Evolutionary conservation across 257 asterid genomes (phyloP).

Genomic region (Salvia rosmarinus): DNA sequence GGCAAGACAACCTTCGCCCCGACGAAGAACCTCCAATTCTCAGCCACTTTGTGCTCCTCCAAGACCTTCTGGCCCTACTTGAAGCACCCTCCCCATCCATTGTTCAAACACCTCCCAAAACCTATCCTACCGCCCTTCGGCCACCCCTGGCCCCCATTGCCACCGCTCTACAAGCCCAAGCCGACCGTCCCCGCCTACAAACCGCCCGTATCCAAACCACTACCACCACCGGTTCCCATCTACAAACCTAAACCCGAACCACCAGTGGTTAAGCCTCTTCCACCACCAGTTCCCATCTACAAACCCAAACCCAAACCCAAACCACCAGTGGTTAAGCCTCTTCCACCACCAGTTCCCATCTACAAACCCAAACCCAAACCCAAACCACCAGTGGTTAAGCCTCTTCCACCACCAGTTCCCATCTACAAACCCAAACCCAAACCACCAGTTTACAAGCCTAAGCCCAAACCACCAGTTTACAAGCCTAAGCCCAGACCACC

Average conservation of each 20-base stretch:
- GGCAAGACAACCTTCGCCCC: slow-evolving; percentile 56
- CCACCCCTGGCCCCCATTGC: slow-evolving; percentile 44
- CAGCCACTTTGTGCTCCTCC: slow-evolving; percentile 75
- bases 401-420: slow-evolving; percentile 41
- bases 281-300: slow-evolving; percentile 41
- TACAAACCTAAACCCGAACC: slow-evolving; percentile 40
- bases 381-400: slow-evolving; percentile 31
- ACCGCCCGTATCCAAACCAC: slow-evolving; percentile 16
- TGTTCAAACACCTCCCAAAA: slow-evolving; percentile 45
- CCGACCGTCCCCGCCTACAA: slow-evolving; percentile 22
- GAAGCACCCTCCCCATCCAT: slow-evolving; percentile 56
- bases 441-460: slow-evolving; percentile 8
- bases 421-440: slow-evolving; percentile 36
- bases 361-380: slow-evolving; percentile 34
- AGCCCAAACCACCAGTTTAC: background rate
- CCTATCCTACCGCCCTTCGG: slow-evolving; percentile 39
- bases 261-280: slow-evolving; percentile 34
- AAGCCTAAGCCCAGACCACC: slow-evolving; percentile 15
- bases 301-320: background rate
- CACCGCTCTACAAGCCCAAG: slow-evolving; percentile 41
- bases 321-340: slow-evolving; percentile 7
- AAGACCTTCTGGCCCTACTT: slow-evolving; percentile 69
- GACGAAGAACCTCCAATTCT: slow-evolving; percentile 54
- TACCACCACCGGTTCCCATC: slow-evolving; percentile 34
- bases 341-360: slow-evolving; percentile 30